A percentile compares a stretch with the other conserved stretches of the same genome.
Conservation (phyloP, 805 yeast genomes). For the Saccharomycopsis vini region DNA sequence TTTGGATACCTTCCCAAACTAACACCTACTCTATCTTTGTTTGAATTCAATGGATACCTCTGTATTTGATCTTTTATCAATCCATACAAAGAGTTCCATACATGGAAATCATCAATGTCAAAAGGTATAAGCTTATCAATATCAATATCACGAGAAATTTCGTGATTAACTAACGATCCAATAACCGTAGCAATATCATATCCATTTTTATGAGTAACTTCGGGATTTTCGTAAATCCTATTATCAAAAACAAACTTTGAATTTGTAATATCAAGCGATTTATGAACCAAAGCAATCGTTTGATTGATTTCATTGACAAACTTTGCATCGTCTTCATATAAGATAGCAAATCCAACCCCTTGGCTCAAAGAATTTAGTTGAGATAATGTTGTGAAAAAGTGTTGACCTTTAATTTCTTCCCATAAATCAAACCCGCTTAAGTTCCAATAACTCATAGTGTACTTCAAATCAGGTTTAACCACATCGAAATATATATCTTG, state of each 20-base stretch:
- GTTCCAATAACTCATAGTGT: constrained; percentile 45
- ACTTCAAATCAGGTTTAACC: constrained; percentile 53
- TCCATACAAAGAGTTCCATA: constrained; percentile 54
- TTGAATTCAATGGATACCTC: constrained; percentile 70
- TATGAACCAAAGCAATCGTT: too few species aligned
- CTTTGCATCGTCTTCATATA: constrained; percentile 22
- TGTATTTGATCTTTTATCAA: constrained; percentile 60
- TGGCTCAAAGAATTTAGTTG: constrained; percentile 49
- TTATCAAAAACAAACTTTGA: constrained; percentile 11
- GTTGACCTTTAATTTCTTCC: constrained; percentile 63
- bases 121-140: constrained; percentile 45
- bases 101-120: constrained; percentile 46
- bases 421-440: constrained; percentile 59
- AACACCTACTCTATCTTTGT: constrained; percentile 34
- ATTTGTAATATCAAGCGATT: too few species aligned
- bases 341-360: constrained; percentile 33
- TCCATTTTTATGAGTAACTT: constrained; percentile 45
- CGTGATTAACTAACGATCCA: constrained; percentile 34
- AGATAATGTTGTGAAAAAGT: constrained; percentile 57
- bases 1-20: constrained; percentile 74
- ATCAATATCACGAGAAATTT: constrained; percentile 38
- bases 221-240: constrained; percentile 17
- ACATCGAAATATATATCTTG: constrained; percentile 35
- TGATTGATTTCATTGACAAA: too few species aligned
- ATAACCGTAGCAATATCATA: constrained; percentile 67